Conservation (phyloP, 1,139 yeast genomes). For the Meyerozyma athensensis region DNA sequence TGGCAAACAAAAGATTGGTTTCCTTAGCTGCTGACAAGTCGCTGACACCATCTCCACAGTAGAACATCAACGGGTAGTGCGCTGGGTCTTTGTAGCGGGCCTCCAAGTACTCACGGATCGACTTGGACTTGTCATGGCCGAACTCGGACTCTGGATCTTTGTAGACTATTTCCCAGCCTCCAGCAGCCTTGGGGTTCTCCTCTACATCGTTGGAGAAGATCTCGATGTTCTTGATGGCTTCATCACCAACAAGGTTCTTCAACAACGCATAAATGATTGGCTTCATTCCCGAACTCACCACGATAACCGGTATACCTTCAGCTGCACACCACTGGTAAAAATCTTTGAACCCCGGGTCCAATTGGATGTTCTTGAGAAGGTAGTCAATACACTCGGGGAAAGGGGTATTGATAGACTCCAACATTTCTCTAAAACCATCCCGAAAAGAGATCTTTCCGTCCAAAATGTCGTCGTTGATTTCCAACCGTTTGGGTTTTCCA, state of each 20-base stretch:
- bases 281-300: constrained; percentile 88
- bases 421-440: constrained; percentile 81
- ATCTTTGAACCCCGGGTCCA: constrained; percentile 86
- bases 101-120: constrained; percentile 64
- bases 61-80: constrained; percentile 60
- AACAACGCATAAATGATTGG: constrained; percentile 82
- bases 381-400: constrained; percentile 77
- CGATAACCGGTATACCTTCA: constrained; percentile 69
- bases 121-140: constrained; percentile 91
- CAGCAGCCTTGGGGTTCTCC: constrained; percentile 44
- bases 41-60: constrained; percentile 97
- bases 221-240: constrained; percentile 67
- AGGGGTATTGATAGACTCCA: constrained; percentile 70
- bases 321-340: constrained; percentile 77
- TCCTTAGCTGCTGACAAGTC: constrained; percentile 94
- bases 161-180: constrained; percentile 77
- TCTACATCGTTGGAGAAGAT: constrained; percentile 79
- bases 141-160: constrained; percentile 75
- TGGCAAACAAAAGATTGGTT: constrained; percentile 89
- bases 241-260: constrained; percentile 67
- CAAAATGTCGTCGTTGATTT: constrained; percentile 67
- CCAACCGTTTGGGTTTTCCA: constrained; percentile 64
- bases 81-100: constrained; percentile 29
- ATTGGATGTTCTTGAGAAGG: constrained; percentile 53
- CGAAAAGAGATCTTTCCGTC: constrained; percentile 67